Percentiles rank a stretch among this genome's conserved stretches.
Evolutionary conservation across 208 protist genomes (phyloP).

Genomic region (Acanthamoeba royreba): DNA sequence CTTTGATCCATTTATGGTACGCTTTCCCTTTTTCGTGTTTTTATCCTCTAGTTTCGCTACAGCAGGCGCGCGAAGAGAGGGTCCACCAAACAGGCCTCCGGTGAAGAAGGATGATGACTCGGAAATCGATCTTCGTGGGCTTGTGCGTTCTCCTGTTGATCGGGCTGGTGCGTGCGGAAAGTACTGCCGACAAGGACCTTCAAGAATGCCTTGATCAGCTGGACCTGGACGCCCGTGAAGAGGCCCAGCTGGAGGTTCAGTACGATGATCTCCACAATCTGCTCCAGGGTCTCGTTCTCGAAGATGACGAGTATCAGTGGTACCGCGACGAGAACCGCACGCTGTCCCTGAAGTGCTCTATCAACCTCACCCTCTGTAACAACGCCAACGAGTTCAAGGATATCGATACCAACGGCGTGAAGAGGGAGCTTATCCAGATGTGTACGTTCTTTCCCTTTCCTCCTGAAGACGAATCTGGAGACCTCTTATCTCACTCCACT

Average conservation of each 20-base stretch:
- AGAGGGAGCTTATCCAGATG: not conserved
- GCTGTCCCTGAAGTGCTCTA: not conserved
- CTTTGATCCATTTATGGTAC: too few relatives aligned
- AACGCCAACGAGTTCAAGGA: not conserved
- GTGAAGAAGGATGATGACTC: too few relatives aligned
- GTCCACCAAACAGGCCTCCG: too few relatives aligned
- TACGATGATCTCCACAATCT: not conserved
- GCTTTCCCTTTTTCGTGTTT: too few relatives aligned
- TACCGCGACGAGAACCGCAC: not conserved
- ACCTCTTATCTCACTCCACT: not conserved
- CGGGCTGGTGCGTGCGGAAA: not conserved
- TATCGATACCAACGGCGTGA: not conserved
- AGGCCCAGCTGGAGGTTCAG: not conserved
- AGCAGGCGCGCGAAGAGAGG: too few relatives aligned
- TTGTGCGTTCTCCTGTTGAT: not conserved
- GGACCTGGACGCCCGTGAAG: not conserved
- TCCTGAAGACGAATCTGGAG: not conserved
- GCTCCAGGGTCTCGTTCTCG: not conserved
- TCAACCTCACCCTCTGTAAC: not conserved
- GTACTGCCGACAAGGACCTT: not conserved
- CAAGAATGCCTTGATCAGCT: not conserved
- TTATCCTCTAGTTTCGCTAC: too few relatives aligned
- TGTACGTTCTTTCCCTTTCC: not conserved
- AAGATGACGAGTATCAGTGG: not conserved
- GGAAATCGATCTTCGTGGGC: too few relatives aligned